Conservation (phyloP, 768 basidiomycete species). For the Fibroporia radiculosa region DNA sequence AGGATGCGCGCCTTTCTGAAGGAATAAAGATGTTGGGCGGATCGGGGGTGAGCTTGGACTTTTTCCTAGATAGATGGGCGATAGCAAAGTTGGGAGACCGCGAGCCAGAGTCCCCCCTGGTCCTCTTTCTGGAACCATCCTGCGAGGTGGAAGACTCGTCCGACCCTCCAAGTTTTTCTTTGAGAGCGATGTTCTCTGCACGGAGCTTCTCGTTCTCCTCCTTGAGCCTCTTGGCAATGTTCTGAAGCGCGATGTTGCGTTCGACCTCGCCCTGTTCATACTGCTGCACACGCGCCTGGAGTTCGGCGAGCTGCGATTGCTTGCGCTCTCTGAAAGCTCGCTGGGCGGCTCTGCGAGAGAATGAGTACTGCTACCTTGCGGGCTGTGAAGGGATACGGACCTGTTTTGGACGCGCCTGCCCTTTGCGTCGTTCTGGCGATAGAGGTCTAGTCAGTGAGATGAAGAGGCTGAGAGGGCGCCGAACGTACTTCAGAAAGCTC, state of each 20-base stretch:
- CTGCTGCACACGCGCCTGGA: constrained; percentile 76
- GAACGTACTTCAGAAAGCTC: constrained; percentile 34
- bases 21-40: constrained; percentile 9
- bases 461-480: constrained; percentile 5
- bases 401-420: constrained; percentile 75
- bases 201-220: constrained; percentile 77
- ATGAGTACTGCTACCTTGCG: constrained; percentile 5
- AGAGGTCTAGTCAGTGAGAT: constrained; percentile 12
- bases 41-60: constrained; percentile 19
- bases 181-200: constrained; percentile 56
- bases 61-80: constrained; percentile 30
- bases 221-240: constrained; percentile 74
- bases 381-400: constrained; percentile 24
- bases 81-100: constrained; percentile 20
- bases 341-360: constrained; percentile 61
- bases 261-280: constrained; percentile 92
- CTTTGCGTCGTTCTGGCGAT: constrained; percentile 47
- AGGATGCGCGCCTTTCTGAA: not conserved
- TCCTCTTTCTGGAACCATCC: constrained; percentile 45
- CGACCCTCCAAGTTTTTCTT: constrained; percentile 28
- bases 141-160: constrained; percentile 18
- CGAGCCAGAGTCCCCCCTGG: constrained; percentile 43
- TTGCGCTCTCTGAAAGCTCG: constrained; percentile 87
- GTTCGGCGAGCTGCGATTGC: constrained; percentile 79
- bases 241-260: constrained; percentile 78